Base-by-base conservation (phyloP, 129 eudicot genomes). In the Arctium minus region DNA sequence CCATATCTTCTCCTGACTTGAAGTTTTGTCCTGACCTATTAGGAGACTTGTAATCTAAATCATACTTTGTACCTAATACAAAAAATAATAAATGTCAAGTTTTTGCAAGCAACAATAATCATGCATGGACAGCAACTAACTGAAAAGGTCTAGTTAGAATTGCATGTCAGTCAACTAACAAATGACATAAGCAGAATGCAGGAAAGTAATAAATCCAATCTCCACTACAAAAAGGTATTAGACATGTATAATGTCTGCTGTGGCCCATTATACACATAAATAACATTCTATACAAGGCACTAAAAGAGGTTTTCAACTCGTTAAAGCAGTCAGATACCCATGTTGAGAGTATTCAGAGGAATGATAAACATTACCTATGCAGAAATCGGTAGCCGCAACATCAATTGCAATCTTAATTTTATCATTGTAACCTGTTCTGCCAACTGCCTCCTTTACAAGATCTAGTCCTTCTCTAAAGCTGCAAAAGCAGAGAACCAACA, bases 351-450 rank as follows among this genome's bases (percentile, higher is more conserved):
- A 40, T 22, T 69, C 72, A 56, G 11, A 77, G 72, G 56, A 81
- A 70, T 22, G 40, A 67, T 11, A 70, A 12, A 80, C 13, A 84
- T 81, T 84, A 95, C 99, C 99, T 82, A 91, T 89, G 91, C 99
- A 96, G 85, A 96, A 96, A 69, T 93, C 97, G 76, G 99, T 96
- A 46, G 99, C 99, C n/a, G 97, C 97, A 79, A 91, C 95, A 84
- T 90, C 97, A 75, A 96, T 81, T 53, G 97, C 93, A 78, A 96
- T 93, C 93, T 93, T 96, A 81, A 96, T 74, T 79, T 89, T 93
- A 79, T 93, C 94, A 48, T 31, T 84, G 79, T 89, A 89, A 53
- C 94, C 97, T 77, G 99, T 90, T 96, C 98, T 90, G 74, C 86
- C 84, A 81, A 96, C 90, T 33, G 99, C 99, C 81, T 96, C 97